A percentile compares a stretch with the other conserved stretches of the same genome.
phyloP scores from a whole-genome alignment of 495 filamentous ascomycete genomes.

The Hypoxylon intermedium region DNA sequence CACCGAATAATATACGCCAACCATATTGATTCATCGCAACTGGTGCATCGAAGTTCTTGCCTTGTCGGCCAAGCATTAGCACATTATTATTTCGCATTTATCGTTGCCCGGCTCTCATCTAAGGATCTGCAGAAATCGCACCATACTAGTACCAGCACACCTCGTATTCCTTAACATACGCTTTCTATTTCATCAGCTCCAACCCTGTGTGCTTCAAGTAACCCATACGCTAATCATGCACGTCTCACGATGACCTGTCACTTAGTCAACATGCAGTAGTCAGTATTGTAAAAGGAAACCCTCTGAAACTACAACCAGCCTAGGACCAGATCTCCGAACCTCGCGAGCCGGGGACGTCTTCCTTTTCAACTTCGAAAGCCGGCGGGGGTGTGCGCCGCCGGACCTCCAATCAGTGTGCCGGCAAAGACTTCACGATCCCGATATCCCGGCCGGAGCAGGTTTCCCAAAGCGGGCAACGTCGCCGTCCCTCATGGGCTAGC shows the following conservation, averaged over 20 bases:
- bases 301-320: slow-evolving; percentile 19
- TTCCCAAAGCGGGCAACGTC: slow-evolving; percentile 31
- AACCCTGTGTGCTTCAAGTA: slow-evolving; percentile 21
- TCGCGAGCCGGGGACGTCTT: slow-evolving; percentile 1
- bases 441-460: slow-evolving; percentile 29
- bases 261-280: slow-evolving; percentile 2
- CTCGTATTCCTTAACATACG: background rate
- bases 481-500: slow-evolving; percentile 13
- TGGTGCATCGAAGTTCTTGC: no score
- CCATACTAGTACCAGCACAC: background rate
- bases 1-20: no score
- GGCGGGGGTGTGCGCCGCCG: slow-evolving; percentile 33
- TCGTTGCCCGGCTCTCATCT: background rate
- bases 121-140: background rate
- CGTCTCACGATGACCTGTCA: background rate
- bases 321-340: slow-evolving; percentile 26
- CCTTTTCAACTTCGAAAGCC: slow-evolving; percentile 4
- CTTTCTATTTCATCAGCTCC: background rate
- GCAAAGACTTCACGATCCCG: slow-evolving; percentile 32
- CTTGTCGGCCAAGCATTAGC: no score
- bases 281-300: background rate
- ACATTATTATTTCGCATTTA: background rate
- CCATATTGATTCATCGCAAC: no score
- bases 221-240: background rate
- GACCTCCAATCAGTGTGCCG: slow-evolving; percentile 17